Evolutionary conservation across 23 red algal species (phyloP).

Genomic region (Gracilaria domingensis): DNA sequence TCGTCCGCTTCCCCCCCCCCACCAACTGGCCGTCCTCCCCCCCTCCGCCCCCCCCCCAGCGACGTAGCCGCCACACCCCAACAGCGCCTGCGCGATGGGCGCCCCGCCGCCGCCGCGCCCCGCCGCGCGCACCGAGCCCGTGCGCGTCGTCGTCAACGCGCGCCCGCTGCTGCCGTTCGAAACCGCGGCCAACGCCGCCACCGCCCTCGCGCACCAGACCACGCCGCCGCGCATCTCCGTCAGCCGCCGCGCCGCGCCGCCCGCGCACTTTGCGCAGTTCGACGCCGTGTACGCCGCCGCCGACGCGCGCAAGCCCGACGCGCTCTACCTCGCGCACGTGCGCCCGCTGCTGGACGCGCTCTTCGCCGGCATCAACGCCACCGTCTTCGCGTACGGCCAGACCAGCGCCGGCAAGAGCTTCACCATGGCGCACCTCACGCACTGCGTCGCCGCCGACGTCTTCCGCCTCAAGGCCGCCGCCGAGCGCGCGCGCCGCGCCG

Average conservation of each 20-base stretch:
- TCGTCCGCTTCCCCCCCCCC: neutral
- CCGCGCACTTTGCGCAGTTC: slow-evolving; percentile 46
- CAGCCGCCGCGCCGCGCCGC: neutral
- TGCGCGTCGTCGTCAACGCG: slow-evolving; percentile 68
- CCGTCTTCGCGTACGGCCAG: slow-evolving; percentile 97
- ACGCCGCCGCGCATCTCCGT: slow-evolving; percentile 20
- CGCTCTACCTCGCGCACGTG: slow-evolving; percentile 74
- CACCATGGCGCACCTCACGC: slow-evolving; percentile 81
- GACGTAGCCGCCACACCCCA: neutral
- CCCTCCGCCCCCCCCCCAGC: neutral
- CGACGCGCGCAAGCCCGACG: slow-evolving; percentile 13
- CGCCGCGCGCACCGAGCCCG: slow-evolving; percentile 31
- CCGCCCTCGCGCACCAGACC: neutral
- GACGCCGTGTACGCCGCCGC: slow-evolving; percentile 48
- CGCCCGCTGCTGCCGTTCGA: slow-evolving; percentile 71
- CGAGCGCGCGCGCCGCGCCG: neutral
- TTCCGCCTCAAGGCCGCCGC: slow-evolving; percentile 31
- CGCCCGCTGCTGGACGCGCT: slow-evolving; percentile 73
- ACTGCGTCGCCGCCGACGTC: slow-evolving; percentile 33
- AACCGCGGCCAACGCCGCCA: slow-evolving; percentile 12
- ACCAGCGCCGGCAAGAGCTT: slow-evolving; percentile 94
- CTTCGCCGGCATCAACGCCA: slow-evolving; percentile 91
- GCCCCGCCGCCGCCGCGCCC: neutral
- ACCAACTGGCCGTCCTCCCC: neutral
- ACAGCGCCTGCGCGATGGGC: neutral